phyloP scores from a whole-genome alignment of 345 rosid species.

The Euphorbia peplus region DNA sequence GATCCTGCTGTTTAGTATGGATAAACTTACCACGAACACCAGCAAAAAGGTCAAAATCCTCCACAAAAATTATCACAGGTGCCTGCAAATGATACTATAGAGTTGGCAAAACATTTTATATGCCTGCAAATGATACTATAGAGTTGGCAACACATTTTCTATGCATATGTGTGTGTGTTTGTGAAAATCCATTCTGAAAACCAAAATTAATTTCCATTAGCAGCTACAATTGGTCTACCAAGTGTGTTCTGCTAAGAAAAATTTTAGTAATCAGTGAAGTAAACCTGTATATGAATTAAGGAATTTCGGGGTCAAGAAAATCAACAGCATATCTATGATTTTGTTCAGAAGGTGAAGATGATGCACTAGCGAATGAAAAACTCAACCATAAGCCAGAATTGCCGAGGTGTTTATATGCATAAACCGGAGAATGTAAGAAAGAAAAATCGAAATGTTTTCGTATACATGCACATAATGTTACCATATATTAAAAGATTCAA shows the following conservation, averaged over 20 bases:
- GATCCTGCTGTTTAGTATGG: constrained; percentile 91
- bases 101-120: constrained; percentile 16
- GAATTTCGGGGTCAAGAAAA: background rate
- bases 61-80: constrained; percentile 92
- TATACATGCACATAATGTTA: background rate
- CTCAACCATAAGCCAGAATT: background rate
- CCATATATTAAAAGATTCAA: background rate
- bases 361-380: background rate
- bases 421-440: background rate
- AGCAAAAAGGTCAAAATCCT: constrained; percentile 96
- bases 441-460: background rate
- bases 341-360: background rate
- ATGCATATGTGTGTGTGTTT: background rate
- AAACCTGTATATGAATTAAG: background rate
- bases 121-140: constrained; percentile 48
- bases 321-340: background rate
- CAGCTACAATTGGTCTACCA: background rate
- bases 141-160: constrained; percentile 15
- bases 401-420: background rate
- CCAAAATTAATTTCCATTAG: background rate
- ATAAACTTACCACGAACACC: constrained; percentile 93
- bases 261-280: background rate
- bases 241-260: background rate
- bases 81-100: constrained; percentile 49
- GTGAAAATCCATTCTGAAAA: background rate